Evolutionary conservation across 2,329 filamentous ascomycete species (phyloP), one percentile per base, ranked within the genome.

Genomic region (Tolypocladium capitatum): DNA sequence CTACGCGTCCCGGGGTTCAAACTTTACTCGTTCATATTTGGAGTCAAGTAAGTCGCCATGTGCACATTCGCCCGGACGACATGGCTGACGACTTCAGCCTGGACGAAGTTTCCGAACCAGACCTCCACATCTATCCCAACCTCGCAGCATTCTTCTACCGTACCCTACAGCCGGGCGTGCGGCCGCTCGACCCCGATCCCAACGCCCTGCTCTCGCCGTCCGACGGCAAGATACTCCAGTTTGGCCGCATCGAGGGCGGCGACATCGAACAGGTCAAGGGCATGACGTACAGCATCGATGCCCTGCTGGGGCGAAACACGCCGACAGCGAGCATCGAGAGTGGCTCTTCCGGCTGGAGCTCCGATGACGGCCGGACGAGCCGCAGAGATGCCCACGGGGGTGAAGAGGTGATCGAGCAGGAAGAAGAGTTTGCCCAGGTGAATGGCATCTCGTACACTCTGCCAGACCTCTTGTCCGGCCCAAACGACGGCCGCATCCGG

Each of bases 261-360:
- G 88, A 96, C 60, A 94, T 98, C 40, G 92, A 98, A 65, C 92
- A 98, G 68, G 91, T 98, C 53, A 98, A 98, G 68, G 92, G 92
- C 51, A 92, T 98, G 75, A 98, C 92, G 1, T 98, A 98, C 68
- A 94, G 84, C 55, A 78, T 98, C 47, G 92, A 98, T 62, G 90
- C 92, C 8, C 76, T 98, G 2, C 76, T 98, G 2, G 92, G 92
- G 46, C 81, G 78, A 53, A 71, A 73, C 51, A 77, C 73, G 6
- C 76, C 76, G 34, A 62, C 73, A 5, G 65, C 75, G 18, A 78
- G 78, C 66, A 65, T 83, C 57, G 62, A 75, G 49, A 63, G 66
- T 48, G 55, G 54, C 24, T 58, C 55, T 2, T 57, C 57, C 2
- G 49, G 48, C 21, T 42, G 51, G 18, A 46, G 55, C 6, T 54